These are phyloP conservation scores for Coemansia sp. DNA, from an alignment of 192 early-diverging fungal species.

Conservation along the genomic window DNA sequence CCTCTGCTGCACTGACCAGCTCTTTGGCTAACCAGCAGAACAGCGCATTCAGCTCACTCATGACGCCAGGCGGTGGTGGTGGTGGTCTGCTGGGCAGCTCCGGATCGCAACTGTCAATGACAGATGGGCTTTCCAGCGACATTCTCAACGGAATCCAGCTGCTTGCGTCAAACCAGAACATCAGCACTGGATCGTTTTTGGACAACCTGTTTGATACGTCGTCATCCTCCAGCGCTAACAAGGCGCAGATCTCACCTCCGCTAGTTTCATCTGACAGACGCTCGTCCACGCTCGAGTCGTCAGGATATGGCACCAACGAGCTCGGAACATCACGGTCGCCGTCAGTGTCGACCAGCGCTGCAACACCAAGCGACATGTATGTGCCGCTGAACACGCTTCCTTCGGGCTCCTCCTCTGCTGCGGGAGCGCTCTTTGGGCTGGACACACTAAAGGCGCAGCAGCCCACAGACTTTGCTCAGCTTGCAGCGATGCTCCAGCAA, in stretches of 20 bases:
- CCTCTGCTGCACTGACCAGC: slow-evolving; percentile 7
- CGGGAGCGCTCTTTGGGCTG: slow-evolving; percentile 14
- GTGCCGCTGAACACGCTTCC: slow-evolving; percentile 28
- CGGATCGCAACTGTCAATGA: neutral
- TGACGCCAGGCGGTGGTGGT: too few species aligned
- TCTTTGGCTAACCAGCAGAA: slow-evolving; percentile 10
- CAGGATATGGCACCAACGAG: neutral
- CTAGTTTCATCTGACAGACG: neutral
- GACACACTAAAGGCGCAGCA: slow-evolving; percentile 35
- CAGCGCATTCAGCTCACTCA: slow-evolving; percentile 1
- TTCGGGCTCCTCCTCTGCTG: neutral
- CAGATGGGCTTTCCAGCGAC: slow-evolving; percentile 24
- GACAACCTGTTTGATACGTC: slow-evolving; percentile 24
- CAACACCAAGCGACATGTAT: slow-evolving; percentile 46
- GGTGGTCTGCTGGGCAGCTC: too few species aligned
- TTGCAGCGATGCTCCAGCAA: slow-evolving; percentile 38
- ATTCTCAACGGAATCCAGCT: slow-evolving; percentile 42
- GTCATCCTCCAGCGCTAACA: neutral
- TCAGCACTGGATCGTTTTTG: slow-evolving; percentile 49
- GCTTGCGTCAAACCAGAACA: slow-evolving; percentile 47
- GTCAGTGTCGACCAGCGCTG: neutral
- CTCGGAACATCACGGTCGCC: slow-evolving; percentile 15
- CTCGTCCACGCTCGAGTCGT: neutral
- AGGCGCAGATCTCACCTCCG: slow-evolving; percentile 14
- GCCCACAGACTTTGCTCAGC: slow-evolving; percentile 14